phyloP scores from a whole-genome alignment of 2,329 filamentous ascomycete genomes.

The Kalmusia sp. region DNA sequence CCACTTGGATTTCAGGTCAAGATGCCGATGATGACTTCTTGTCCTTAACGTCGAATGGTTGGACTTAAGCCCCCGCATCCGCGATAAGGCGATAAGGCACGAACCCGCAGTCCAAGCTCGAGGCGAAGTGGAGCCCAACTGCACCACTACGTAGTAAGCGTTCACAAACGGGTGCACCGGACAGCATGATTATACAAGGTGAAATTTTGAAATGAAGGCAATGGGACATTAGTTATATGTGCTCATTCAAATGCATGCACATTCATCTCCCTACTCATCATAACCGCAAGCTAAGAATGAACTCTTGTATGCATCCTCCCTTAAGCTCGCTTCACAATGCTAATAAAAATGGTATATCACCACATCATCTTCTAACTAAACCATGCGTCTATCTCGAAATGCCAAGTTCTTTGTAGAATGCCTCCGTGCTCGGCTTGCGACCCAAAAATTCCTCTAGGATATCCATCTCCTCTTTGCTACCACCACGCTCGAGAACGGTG shows the following conservation, averaged over 20 bases:
- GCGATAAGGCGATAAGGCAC: conserved; percentile 30
- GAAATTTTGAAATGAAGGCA: too few relatives aligned
- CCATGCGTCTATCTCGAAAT: conserved; percentile 30
- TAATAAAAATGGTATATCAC: background rate
- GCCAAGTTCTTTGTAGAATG: conserved; percentile 82
- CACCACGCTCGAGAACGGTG: conserved; percentile 78
- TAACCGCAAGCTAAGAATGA: background rate
- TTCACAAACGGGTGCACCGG: too few relatives aligned
- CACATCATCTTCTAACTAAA: background rate
- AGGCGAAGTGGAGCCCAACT: too few relatives aligned
- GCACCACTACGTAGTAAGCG: too few relatives aligned
- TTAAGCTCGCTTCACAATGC: background rate
- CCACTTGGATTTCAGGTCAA: background rate
- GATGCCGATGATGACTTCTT: background rate
- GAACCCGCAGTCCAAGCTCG: too few relatives aligned
- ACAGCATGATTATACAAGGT: too few relatives aligned
- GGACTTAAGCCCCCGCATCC: background rate
- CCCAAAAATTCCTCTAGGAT: conserved; percentile 81
- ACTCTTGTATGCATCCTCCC: background rate
- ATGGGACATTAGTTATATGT: background rate
- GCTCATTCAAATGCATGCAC: background rate
- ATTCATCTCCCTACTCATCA: background rate
- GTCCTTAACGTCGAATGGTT: background rate
- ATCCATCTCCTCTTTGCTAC: conserved; percentile 81
- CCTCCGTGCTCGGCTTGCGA: conserved; percentile 75